These are phyloP conservation scores for Hyaloperonospora brassicae DNA, from an alignment of 352 stramenopile species.

Conservation along the genomic window DNA sequence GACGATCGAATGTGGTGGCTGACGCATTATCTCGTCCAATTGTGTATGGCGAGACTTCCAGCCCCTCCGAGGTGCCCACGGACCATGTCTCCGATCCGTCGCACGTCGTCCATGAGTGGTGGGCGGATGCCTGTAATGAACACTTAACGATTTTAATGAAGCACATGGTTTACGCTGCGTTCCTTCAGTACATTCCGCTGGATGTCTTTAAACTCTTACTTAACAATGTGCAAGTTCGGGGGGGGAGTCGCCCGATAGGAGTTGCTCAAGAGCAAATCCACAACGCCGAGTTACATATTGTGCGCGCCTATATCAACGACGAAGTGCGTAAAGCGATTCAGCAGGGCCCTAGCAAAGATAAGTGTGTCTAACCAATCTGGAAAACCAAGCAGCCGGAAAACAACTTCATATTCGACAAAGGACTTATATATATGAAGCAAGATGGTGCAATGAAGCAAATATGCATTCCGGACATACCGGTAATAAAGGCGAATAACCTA, in stretches of 20 bases:
- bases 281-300: neutral
- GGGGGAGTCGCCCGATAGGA: neutral
- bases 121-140: neutral
- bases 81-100: neutral
- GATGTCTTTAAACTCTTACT: neutral
- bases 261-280: slow-evolving; percentile 1
- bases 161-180: neutral
- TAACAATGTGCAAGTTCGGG: neutral
- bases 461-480: neutral
- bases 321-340: slow-evolving; percentile 2
- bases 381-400: neutral
- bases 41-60: neutral
- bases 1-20: neutral
- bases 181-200: neutral
- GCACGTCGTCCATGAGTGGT: neutral
- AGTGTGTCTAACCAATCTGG: neutral
- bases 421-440: neutral
- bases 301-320: neutral
- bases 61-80: neutral
- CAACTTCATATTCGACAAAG: neutral
- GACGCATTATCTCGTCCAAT: neutral
- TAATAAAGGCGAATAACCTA: slow-evolving; percentile 3
- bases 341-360: neutral
- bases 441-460: slow-evolving; percentile 1
- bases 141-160: no score